Base-by-base conservation (phyloP, 1,284 basidiomycete species). In the Acaromyces ingoldii region DNA sequence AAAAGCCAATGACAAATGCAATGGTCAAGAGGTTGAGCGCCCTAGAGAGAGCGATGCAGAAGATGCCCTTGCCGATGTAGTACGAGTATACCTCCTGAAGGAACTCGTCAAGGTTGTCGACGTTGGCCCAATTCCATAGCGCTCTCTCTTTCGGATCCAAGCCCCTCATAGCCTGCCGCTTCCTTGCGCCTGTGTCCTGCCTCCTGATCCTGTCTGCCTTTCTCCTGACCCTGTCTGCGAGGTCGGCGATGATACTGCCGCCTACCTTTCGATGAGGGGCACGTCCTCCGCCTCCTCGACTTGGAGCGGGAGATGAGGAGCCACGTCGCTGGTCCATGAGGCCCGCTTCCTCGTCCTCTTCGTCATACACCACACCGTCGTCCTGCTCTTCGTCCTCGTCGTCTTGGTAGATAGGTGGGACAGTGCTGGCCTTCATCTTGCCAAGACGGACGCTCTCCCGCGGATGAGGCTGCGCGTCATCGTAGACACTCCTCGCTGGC, bases 81-180 rank as follows among this genome's bases (percentile, higher is more conserved):
- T 97, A 98, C 46, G 82, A 81, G 76, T 99, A 98, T 36, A 89
- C 89, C 66, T 96, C 90, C 78, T 93, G 89, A 28, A 99, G 77
- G 76, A 95, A 98, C 6, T 84, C 85, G 70, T 99, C 93, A 34
- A 98, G 81, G 74, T 98, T 93, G 70, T 90, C 89, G 6, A 97
- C 89, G 73, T 98, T 99, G 57, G 95, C 90, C 95, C 95, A 99
- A 60, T 89, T 87, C 95, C 95, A 99, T 38, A 97, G 75, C 0
- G 93, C 93, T 62, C 58, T 66, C 34, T 68, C 61, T 51, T 59
- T 62, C 6, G 53, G 52, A 19, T 42, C 55, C 17, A 67, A 52
- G 6, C 65, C 58, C 1, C 57, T 24, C 42, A 33, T 15, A 3
- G 30, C 43, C 25, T 31, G 10, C 9, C 33, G 4, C 17, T 30